Conservation (phyloP, 495 filamentous ascomycete genomes). For the Penicillium turbatum region DNA sequence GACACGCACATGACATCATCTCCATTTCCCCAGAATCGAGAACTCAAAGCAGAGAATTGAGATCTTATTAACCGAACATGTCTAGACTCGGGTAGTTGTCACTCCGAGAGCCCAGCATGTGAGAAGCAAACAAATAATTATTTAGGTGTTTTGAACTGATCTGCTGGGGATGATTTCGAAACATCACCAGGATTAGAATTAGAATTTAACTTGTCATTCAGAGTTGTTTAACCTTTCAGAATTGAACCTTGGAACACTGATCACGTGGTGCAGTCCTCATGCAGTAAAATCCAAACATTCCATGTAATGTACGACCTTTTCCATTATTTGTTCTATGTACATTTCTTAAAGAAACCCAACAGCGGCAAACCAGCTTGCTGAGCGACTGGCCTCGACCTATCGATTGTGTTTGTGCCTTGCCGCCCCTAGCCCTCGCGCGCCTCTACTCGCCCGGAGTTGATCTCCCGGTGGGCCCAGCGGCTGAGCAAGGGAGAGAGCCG, state of each 20-base stretch:
- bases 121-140: neutral
- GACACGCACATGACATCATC: conserved; percentile 23
- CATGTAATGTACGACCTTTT: no score
- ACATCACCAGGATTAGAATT: neutral
- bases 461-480: conserved; percentile 11
- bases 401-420: conserved; percentile 30
- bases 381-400: conserved; percentile 13
- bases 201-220: neutral
- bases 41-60: conserved; percentile 2
- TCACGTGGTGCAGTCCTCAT: conserved; percentile 3
- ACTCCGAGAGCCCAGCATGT: neutral
- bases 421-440: conserved; percentile 26
- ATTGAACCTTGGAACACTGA: neutral
- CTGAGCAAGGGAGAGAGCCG: conserved; percentile 10
- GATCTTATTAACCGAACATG: conserved; percentile 15
- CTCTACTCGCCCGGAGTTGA: conserved; percentile 18
- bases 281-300: neutral
- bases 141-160: neutral
- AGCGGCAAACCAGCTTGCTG: conserved; percentile 25
- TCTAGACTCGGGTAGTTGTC: conserved; percentile 12
- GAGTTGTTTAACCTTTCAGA: neutral
- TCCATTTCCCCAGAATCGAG: neutral
- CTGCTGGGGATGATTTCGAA: neutral
- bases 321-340: neutral
- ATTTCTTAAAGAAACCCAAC: conserved; percentile 25